phyloP scores from a whole-genome alignment of 768 basidiomycete species.

The Amanita muscaria region DNA sequence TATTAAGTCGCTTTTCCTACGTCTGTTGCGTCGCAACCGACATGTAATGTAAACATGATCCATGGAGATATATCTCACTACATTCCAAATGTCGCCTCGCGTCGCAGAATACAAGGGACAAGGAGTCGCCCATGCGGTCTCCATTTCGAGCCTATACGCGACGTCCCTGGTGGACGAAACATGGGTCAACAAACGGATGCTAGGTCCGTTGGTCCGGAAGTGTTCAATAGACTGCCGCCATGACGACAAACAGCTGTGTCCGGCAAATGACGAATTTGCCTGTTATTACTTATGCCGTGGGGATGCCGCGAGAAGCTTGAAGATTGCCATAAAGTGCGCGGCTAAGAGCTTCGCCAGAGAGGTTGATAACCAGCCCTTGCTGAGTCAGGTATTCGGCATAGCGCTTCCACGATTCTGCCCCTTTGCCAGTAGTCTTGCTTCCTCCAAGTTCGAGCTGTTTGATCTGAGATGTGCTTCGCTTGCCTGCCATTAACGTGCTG shows the following conservation, averaged over 20 bases:
- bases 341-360: slow-evolving; percentile 34
- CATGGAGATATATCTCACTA: too few species aligned
- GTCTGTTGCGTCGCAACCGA: too few species aligned
- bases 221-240: not conserved
- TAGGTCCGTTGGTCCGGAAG: too few species aligned
- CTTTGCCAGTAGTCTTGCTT: slow-evolving; percentile 25
- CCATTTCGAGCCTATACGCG: too few species aligned
- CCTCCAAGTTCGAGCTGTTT: slow-evolving; percentile 9
- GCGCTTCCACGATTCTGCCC: slow-evolving; percentile 49
- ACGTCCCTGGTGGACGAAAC: too few species aligned
- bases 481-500: slow-evolving; percentile 48
- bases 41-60: too few species aligned
- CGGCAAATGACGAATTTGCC: not conserved
- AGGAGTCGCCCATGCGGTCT: too few species aligned
- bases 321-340: slow-evolving; percentile 34
- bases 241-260: not conserved
- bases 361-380: slow-evolving; percentile 41
- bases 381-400: slow-evolving; percentile 50
- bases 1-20: too few species aligned
- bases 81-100: too few species aligned
- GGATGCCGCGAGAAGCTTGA: slow-evolving; percentile 14
- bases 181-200: too few species aligned
- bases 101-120: too few species aligned
- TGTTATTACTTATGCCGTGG: not conserved
- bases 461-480: slow-evolving; percentile 18